Conservation (phyloP, 306 rosid species). For the Styphnolobium japonicum region DNA sequence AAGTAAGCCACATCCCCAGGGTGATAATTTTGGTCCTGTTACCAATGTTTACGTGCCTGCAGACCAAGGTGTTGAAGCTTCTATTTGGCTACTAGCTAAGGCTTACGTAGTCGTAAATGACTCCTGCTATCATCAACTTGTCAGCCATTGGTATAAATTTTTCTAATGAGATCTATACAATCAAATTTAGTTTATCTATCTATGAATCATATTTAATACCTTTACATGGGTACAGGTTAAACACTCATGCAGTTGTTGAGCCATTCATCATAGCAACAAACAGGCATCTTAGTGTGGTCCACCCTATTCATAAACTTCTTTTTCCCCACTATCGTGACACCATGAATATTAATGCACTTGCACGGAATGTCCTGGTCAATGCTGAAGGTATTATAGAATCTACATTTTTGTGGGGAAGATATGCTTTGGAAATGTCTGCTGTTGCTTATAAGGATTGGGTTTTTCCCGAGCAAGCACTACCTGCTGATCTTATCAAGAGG, state of each 20-base stretch:
- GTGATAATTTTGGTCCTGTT: conserved; percentile 50
- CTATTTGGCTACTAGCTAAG: conserved; percentile 70
- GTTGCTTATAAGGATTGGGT: conserved; percentile 35
- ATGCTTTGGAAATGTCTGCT: conserved; percentile 40
- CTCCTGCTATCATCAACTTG: conserved; percentile 66
- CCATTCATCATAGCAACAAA: conserved; percentile 54
- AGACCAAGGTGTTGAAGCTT: conserved; percentile 49
- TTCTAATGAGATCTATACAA: not conserved
- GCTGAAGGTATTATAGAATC: conserved; percentile 44
- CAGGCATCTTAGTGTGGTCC: conserved; percentile 42
- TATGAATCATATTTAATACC: not conserved
- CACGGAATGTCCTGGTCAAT: conserved; percentile 35
- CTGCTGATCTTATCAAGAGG: conserved; percentile 42
- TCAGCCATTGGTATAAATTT: conserved; percentile 60
- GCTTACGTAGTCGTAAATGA: conserved; percentile 72
- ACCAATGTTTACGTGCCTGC: conserved; percentile 55
- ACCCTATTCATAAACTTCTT: conserved; percentile 37
- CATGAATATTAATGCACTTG: conserved; percentile 41
- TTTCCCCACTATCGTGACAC: conserved; percentile 45
- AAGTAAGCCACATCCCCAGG: conserved; percentile 54
- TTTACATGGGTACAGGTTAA: conserved; percentile 42
- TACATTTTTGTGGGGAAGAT: conserved; percentile 33
- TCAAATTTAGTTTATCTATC: not conserved
- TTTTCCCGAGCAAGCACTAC: conserved; percentile 37
- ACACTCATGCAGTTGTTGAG: conserved; percentile 81